Conservation (phyloP, 78 protist species). For the Dictyostelium intermedium region DNA sequence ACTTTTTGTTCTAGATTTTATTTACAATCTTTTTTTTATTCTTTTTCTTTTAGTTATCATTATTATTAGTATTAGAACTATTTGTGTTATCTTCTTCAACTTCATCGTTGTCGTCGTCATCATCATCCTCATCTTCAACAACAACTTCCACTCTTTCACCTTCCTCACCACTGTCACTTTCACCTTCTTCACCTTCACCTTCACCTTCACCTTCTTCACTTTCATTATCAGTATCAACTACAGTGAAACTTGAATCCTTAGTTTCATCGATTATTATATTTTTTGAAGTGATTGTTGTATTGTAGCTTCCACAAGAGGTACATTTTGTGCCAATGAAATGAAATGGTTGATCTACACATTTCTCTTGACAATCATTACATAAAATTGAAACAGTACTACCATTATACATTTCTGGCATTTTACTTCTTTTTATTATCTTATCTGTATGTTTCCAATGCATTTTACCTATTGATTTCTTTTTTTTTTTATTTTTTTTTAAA, state of each 20-base stretch:
- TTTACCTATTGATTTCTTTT: conserved; percentile 20
- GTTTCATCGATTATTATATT: conserved; percentile 18
- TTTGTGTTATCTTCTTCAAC: not conserved
- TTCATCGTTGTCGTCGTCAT: not conserved
- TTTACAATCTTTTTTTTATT: not conserved
- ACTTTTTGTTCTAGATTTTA: not conserved
- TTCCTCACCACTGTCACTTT: not conserved
- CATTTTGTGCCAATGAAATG: conserved; percentile 83
- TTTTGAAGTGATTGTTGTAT: conserved; percentile 53
- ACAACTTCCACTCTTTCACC: not conserved
- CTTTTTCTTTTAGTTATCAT: not conserved
- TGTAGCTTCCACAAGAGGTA: conserved; percentile 53
- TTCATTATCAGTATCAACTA: not conserved
- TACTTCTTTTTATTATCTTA: not conserved
- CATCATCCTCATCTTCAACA: not conserved
- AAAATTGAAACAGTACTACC: conserved; percentile 32
- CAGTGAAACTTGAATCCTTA: not conserved
- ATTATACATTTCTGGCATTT: conserved; percentile 84
- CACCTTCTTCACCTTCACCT: conserved; percentile 2
- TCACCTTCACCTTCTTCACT: conserved; percentile 19
- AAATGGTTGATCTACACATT: not conserved
- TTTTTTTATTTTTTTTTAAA: not conserved
- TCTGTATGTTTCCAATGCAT: conserved; percentile 39
- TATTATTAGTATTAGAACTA: not conserved
- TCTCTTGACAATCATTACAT: conserved; percentile 79